A percentile compares a stretch with the other conserved stretches of the same genome.
Conservation (phyloP, 2,329 filamentous ascomycete genomes). For the Dothideomycetes sp. region DNA sequence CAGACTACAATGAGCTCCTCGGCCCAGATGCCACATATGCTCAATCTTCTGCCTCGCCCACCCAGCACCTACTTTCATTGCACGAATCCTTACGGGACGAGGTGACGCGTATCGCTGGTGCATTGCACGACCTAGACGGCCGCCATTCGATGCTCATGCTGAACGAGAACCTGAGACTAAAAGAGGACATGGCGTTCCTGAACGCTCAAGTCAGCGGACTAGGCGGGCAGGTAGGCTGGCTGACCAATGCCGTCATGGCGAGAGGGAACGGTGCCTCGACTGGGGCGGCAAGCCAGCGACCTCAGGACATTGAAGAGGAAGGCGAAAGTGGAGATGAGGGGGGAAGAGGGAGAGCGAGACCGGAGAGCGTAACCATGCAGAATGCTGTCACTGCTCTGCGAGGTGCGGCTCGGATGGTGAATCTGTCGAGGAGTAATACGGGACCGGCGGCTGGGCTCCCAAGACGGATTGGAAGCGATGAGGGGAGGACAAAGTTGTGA, state of each 20-base stretch:
- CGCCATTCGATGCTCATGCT: conserved; percentile 51
- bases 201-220: conserved; percentile 49
- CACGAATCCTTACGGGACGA: conserved; percentile 52
- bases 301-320: conserved; percentile 14
- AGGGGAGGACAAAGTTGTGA: conserved; percentile 26
- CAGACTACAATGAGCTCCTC: not conserved
- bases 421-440: conserved; percentile 6
- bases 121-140: conserved; percentile 48
- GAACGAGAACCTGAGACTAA: conserved; percentile 50
- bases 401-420: not conserved
- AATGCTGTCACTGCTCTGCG: not conserved
- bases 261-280: no score
- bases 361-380: conserved; percentile 4
- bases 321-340: conserved; percentile 18
- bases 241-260: conserved; percentile 47
- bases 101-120: conserved; percentile 42
- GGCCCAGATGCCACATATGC: not conserved
- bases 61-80: conserved; percentile 49
- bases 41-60: conserved; percentile 32
- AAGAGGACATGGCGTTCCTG: conserved; percentile 51
- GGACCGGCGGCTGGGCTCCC: conserved; percentile 14
- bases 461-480: conserved; percentile 19
- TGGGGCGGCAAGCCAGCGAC: conserved; percentile 21
- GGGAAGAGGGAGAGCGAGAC: conserved; percentile 17
- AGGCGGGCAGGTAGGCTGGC: conserved; percentile 52